Conservation (phyloP, 2,329 filamentous ascomycete species). For the Trichophyton schoenleinii region DNA sequence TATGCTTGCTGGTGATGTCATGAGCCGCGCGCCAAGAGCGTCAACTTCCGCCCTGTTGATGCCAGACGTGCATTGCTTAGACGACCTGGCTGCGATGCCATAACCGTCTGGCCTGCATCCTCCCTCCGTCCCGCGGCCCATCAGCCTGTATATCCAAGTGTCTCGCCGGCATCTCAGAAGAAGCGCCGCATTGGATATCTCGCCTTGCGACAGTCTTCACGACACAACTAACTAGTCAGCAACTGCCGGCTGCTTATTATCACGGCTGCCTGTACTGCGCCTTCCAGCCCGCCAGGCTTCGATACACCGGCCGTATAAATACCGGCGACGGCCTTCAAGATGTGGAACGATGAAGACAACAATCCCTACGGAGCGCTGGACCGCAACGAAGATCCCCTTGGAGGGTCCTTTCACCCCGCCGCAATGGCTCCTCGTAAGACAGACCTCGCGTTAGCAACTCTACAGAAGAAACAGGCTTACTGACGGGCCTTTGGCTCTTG, state of each 20-base stretch:
- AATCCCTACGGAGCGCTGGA: conserved; percentile 95
- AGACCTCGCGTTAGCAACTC: not conserved
- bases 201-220: not conserved
- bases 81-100: no score
- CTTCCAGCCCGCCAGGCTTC: not conserved
- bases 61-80: no score
- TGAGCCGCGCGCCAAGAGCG: not conserved
- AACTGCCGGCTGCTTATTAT: not conserved
- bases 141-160: not conserved
- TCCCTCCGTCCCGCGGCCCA: no score
- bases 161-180: not conserved
- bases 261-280: not conserved
- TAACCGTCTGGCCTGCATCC: no score
- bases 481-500: not conserved
- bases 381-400: conserved; percentile 62
- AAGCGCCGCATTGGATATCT: not conserved
- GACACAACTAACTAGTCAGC: no score
- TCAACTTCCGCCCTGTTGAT: not conserved
- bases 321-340: conserved; percentile 26
- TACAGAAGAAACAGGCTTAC: not conserved
- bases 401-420: conserved; percentile 51
- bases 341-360: conserved; percentile 99
- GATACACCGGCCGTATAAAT: not conserved
- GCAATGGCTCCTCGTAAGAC: conserved; percentile 36
- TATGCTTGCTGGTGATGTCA: not conserved